Percentiles rank a stretch among this genome's conserved stretches.
These are phyloP conservation scores for Pseudogymnoascus sp. DNA, from an alignment of 2,329 filamentous ascomycete species.

Conservation along the genomic window DNA sequence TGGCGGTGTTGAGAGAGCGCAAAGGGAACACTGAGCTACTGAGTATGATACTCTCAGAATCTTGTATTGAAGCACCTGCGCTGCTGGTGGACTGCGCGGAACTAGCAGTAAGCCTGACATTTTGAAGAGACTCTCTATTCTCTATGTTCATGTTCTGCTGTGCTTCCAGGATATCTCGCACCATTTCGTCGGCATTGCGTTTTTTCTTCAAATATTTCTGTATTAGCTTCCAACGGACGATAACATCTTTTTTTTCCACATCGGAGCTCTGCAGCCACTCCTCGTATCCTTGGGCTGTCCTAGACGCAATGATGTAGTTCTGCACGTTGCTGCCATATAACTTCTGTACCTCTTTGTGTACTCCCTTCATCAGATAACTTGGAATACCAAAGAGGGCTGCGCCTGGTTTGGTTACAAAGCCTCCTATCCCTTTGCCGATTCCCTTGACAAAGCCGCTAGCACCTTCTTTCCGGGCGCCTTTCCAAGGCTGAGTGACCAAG, in stretches of 20 bases:
- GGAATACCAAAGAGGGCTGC: conserved; percentile 38
- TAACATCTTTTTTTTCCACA: conserved; percentile 56
- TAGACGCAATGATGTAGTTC: conserved; percentile 72
- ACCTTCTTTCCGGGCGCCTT: conserved; percentile 60
- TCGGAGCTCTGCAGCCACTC: conserved; percentile 49
- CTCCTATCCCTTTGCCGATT: conserved; percentile 75
- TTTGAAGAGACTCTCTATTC: conserved; percentile 15
- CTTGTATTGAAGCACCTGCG: too few relatives aligned
- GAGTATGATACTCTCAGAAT: too few relatives aligned
- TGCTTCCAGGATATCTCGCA: conserved; percentile 21
- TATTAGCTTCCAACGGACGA: conserved; percentile 42
- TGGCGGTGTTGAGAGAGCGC: too few relatives aligned
- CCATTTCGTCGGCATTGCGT: conserved; percentile 15
- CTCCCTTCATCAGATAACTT: conserved; percentile 47
- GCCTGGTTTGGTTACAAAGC: conserved; percentile 70
- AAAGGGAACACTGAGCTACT: too few relatives aligned
- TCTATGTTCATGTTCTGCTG: conserved; percentile 20
- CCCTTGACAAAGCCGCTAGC: conserved; percentile 65
- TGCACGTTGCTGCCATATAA: conserved; percentile 62
- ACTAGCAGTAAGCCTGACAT: conserved; percentile 14
- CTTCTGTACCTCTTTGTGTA: conserved; percentile 70
- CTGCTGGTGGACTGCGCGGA: conserved; percentile 15
- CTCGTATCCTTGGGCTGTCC: conserved; percentile 66
- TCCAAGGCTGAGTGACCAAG: conserved; percentile 68
- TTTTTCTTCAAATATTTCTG: conserved; percentile 20